A percentile compares a stretch with the other conserved stretches of the same genome.
Evolutionary conservation across 176 grass and related monocot species (phyloP).

Genomic region (Olyra latifolia): DNA sequence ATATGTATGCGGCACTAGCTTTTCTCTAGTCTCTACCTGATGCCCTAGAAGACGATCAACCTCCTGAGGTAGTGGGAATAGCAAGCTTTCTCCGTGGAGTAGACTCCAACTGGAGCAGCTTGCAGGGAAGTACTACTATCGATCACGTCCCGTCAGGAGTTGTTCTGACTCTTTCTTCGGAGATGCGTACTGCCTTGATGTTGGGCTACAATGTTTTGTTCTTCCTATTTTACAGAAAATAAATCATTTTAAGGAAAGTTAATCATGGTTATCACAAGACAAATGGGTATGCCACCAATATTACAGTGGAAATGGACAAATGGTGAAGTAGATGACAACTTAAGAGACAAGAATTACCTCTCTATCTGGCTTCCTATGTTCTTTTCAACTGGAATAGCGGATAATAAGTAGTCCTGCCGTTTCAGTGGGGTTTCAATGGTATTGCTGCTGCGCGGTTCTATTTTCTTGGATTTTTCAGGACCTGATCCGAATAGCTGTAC

Average conservation of each 20-base stretch:
- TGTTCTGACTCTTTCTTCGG: too few relatives aligned
- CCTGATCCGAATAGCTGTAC: conserved; percentile 74
- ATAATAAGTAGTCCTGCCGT: conserved; percentile 59
- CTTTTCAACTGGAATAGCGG: conserved; percentile 69
- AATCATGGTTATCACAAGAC: not conserved
- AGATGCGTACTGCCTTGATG: not conserved
- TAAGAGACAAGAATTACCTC: conserved; percentile 53
- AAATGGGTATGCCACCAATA: not conserved
- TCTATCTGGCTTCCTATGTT: conserved; percentile 52
- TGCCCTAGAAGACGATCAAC: not conserved
- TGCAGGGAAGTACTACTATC: not conserved
- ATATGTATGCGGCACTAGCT: not conserved
- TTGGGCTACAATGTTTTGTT: conserved; percentile 37
- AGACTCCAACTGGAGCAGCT: not conserved
- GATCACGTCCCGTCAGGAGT: not conserved
- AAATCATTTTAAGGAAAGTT: not conserved
- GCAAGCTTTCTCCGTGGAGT: not conserved
- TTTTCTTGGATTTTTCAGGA: conserved; percentile 50
- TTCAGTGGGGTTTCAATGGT: conserved; percentile 41
- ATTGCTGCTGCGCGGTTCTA: not conserved
- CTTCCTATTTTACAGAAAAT: conserved; percentile 38
- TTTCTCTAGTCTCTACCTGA: not conserved
- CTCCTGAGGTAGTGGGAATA: not conserved
- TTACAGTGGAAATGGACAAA: not conserved
- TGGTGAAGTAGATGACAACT: not conserved